These are phyloP conservation scores for Cicer cuneatum DNA, from an alignment of 306 rosid species.

Conservation along the genomic window DNA sequence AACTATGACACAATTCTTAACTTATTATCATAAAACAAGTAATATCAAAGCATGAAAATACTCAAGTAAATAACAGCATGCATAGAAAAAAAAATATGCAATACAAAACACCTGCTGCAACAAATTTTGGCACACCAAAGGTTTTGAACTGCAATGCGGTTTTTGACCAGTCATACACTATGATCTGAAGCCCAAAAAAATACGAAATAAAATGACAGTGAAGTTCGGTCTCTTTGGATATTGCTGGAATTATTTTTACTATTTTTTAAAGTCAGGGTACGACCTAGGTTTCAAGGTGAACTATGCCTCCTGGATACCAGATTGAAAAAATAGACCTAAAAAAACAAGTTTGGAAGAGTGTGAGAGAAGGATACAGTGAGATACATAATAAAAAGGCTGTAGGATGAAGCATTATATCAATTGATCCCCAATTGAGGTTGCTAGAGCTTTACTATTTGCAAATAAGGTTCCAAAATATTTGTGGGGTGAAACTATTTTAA, in stretches of 20 bases:
- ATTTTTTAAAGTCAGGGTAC: background rate
- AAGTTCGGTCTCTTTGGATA: background rate
- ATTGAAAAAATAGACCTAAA: background rate
- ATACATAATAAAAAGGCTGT: background rate
- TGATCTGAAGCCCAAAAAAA: background rate
- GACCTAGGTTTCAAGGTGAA: constrained; percentile 13
- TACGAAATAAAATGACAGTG: background rate
- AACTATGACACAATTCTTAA: constrained; percentile 33
- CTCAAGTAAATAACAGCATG: constrained; percentile 12
- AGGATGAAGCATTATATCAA: constrained; percentile 10
- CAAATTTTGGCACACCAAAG: background rate
- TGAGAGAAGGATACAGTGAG: background rate
- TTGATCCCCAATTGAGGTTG: background rate
- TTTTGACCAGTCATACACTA: constrained; percentile 10
- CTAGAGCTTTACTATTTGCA: too few relatives aligned
- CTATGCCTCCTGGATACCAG: background rate
- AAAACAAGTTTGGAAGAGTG: constrained; percentile 10
- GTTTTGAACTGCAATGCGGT: background rate
- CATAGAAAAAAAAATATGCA: constrained; percentile 31
- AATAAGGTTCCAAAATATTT: too few relatives aligned
- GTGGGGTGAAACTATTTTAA: too few relatives aligned
- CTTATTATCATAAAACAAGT: constrained; percentile 1
- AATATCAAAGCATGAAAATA: constrained; percentile 33
- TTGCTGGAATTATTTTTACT: constrained; percentile 12
- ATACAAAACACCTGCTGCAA: constrained; percentile 5